These are phyloP conservation scores for Evernia prunastri DNA, from an alignment of 495 filamentous ascomycete species.

Conservation along the genomic window DNA sequence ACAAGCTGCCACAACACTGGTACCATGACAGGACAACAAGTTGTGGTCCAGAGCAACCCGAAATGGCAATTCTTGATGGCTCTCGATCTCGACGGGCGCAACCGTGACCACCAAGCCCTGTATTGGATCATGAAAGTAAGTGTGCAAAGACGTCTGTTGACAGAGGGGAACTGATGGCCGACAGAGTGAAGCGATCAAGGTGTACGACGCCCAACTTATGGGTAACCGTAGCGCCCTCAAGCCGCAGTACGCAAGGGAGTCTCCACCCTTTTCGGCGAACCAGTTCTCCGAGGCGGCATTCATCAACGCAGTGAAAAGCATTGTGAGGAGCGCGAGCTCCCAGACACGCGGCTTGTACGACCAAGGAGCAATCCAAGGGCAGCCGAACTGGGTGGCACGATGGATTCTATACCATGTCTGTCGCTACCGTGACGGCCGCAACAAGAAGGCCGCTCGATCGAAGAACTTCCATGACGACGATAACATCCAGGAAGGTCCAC, in stretches of 20 bases:
- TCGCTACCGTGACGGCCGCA: conserved; percentile 50
- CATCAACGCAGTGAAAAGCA: conserved; percentile 27
- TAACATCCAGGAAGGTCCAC: neutral
- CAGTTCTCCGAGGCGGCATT: conserved; percentile 40
- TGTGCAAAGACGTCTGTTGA: neutral
- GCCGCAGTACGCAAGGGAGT: conserved; percentile 33
- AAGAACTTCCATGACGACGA: conserved; percentile 32
- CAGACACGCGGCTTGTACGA: conserved; percentile 39
- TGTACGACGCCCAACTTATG: conserved; percentile 41
- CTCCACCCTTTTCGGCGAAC: conserved; percentile 43
- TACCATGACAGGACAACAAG: neutral
- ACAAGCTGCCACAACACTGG: neutral
- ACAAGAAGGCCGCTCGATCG: conserved; percentile 38
- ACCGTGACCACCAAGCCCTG: conserved; percentile 7
- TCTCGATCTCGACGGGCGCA: conserved; percentile 3
- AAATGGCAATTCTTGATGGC: conserved; percentile 13
- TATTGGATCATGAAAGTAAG: conserved; percentile 20
- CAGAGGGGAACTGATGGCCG: conserved; percentile 17
- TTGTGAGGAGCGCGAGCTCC: conserved; percentile 35
- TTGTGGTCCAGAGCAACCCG: conserved; percentile 9
- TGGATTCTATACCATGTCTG: conserved; percentile 57
- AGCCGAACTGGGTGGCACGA: conserved; percentile 51
- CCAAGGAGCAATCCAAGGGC: conserved; percentile 35
- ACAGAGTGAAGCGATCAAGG: conserved; percentile 43
- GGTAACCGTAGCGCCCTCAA: conserved; percentile 37